Conservation (phyloP, 768 basidiomycete species). For the Mrakia blollopis region DNA sequence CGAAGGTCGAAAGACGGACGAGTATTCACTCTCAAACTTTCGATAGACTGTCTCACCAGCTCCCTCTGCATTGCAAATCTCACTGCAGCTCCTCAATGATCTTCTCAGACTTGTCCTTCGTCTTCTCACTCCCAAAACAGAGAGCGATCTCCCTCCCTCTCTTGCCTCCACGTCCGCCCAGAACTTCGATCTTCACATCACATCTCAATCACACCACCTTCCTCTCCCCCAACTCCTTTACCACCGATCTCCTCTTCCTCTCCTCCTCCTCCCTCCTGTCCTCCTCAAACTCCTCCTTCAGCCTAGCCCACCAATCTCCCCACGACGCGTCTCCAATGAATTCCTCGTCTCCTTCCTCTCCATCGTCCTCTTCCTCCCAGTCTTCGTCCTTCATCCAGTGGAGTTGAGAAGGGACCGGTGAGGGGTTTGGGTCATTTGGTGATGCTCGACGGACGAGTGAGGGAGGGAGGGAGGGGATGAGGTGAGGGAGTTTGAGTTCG, state of each 20-base stretch:
- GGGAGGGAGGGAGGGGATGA: constrained; percentile 21
- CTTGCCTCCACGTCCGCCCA: no score
- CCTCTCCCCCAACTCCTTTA: background rate
- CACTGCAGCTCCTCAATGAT: no score
- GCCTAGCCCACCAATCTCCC: constrained; percentile 5
- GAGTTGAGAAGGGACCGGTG: background rate
- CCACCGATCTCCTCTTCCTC: background rate
- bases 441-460: background rate
- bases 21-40: no score
- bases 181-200: no score
- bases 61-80: no score
- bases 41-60: no score
- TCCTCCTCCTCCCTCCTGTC: background rate
- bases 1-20: no score
- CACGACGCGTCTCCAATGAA: background rate
- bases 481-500: constrained; percentile 1
- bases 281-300: constrained; percentile 6
- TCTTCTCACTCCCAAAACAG: no score
- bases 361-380: background rate
- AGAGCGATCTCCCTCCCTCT: no score
- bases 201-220: background rate
- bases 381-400: background rate
- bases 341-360: background rate
- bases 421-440: background rate
- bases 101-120: no score